Conservation (phyloP, 768 basidiomycete genomes). For the Gautieria morchelliformis region DNA sequence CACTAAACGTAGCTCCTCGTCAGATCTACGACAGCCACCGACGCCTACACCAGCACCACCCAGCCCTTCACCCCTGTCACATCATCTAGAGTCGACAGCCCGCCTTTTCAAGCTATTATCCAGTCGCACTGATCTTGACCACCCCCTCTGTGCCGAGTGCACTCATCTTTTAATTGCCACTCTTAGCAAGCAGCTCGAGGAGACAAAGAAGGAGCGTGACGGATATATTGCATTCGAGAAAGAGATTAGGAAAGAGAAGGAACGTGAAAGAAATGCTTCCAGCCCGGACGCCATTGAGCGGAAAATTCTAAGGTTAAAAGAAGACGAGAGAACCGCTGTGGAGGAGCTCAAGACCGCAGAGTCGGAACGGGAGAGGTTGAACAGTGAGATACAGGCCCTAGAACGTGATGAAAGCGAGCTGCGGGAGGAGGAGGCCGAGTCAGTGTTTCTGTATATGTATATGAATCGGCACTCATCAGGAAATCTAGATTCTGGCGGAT, state of each 20-base stretch:
- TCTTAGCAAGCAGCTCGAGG: slow-evolving; percentile 75
- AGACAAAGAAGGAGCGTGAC: slow-evolving; percentile 85
- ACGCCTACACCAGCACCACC: slow-evolving; percentile 44
- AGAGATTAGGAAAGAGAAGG: slow-evolving; percentile 73
- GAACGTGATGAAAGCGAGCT: slow-evolving; percentile 71
- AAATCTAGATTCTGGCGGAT: slow-evolving; percentile 66
- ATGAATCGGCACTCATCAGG: not conserved
- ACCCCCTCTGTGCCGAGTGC: slow-evolving; percentile 93
- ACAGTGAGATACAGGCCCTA: slow-evolving; percentile 57
- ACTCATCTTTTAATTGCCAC: slow-evolving; percentile 70
- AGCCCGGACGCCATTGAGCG: slow-evolving; percentile 57
- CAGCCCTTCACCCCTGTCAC: slow-evolving; percentile 66
- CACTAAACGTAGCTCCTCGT: slow-evolving; percentile 18
- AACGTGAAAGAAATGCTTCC: slow-evolving; percentile 53
- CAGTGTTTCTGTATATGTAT: slow-evolving; percentile 22
- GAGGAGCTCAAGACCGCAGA: slow-evolving; percentile 72
- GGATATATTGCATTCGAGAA: slow-evolving; percentile 91
- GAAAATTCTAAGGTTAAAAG: slow-evolving; percentile 63
- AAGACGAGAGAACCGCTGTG: slow-evolving; percentile 57
- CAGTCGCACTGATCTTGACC: slow-evolving; percentile 72
- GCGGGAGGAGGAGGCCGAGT: slow-evolving; percentile 81
- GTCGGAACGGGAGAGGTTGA: slow-evolving; percentile 65
- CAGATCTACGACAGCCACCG: slow-evolving; percentile 32
- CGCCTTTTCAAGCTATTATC: slow-evolving; percentile 72
- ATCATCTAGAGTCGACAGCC: slow-evolving; percentile 66